Evolutionary conservation across 2,329 filamentous ascomycete genomes (phyloP), one percentile per base, ranked within the genome.

Genomic region (Tothia fuscella): DNA sequence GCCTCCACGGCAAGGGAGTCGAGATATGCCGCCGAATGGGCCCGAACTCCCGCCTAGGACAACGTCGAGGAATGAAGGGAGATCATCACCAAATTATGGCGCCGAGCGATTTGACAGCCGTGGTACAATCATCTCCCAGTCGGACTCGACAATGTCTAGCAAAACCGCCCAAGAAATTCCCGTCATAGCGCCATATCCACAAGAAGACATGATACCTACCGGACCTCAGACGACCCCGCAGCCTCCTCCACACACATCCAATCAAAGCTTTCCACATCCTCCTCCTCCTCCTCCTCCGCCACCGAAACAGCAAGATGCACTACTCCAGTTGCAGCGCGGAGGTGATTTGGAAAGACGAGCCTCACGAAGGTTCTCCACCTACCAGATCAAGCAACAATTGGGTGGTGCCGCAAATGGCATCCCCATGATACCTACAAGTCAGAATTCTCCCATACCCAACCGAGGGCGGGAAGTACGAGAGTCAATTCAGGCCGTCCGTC

Each of bases 381-480:
- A 96, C 57, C 91, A 98, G 56, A 93, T 98, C 51, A 85, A 86
- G 34, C 96, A 95, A 56, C 87, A 94, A 53, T 68, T 96, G 2
- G 89, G 89, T 9, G 74, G 78, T 13, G 80, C 81, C 29, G 74
- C 82, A 13, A 87, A 80, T 60, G 86, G 84, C 16, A 80, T 96
- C 13, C 86, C 88, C 5, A 82, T 93, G 55, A 74, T 96, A 16
- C 87, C 89, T 20, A 70, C 83, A 4, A 60, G 69, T 14, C 86
- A 93, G 56, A 86, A 80, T 47, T 80, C 81, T 3, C 85, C 84
- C 2, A 72, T 89, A 48, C 88, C 88, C 4, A 94, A 94, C 55
- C 74, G 88, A 47, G 86, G 86, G 22, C 74, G 84, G 46, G 86
- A 93, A 59, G 76, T 81, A 14, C 73, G 85, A 47, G 89, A 95